Conservation (phyloP, 257 asterid genomes). For the Orobanche coerulescens region DNA sequence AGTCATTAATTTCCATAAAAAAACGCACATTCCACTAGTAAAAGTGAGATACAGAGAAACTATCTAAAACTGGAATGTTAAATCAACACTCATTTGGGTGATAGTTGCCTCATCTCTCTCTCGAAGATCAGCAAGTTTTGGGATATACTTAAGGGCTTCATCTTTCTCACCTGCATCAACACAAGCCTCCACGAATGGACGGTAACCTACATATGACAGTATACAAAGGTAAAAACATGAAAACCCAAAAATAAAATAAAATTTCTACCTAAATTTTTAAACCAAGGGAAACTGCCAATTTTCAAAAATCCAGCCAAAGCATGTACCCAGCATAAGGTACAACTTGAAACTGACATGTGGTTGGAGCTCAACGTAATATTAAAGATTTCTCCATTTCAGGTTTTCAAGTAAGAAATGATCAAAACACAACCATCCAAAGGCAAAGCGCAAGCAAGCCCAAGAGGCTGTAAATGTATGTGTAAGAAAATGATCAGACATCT, state of each 20-base stretch:
- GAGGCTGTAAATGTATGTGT: background rate
- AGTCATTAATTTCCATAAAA: background rate
- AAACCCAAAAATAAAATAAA: background rate
- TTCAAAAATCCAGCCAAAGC: background rate
- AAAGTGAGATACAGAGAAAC: constrained; percentile 3
- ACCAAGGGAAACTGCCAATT: background rate
- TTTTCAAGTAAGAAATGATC: background rate
- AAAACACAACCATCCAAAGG: background rate
- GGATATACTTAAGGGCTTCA: constrained; percentile 86
- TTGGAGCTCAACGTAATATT: constrained; percentile 2
- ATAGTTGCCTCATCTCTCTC: constrained; percentile 83
- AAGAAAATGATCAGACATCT: background rate
- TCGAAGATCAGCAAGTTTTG: constrained; percentile 72
- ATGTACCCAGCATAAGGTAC: constrained; percentile 3
- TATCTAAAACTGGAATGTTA: background rate
- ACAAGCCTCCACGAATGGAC: constrained; percentile 97
- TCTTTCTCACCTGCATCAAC: constrained; percentile 76
- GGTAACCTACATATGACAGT: constrained; percentile 52
- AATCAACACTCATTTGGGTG: background rate
- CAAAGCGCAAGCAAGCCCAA: background rate
- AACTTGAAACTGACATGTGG: background rate
- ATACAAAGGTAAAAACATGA: background rate
- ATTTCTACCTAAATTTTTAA: background rate
- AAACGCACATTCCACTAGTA: background rate
- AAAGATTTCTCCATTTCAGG: background rate